Base-by-base conservation (phyloP, 352 stramenopile species). In the Pythium myriotylum region DNA sequence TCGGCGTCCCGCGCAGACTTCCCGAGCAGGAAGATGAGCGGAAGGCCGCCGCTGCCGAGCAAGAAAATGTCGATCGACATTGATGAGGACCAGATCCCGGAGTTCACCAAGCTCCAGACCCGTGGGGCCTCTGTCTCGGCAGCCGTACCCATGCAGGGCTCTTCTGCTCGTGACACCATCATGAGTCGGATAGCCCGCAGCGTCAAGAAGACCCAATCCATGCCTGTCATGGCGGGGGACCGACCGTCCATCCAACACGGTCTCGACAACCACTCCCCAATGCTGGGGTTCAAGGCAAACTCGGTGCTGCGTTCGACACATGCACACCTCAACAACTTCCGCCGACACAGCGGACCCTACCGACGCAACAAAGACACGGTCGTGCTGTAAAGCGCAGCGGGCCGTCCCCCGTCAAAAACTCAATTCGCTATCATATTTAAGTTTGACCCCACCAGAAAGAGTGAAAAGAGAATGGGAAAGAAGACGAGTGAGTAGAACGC, bases 351-450 rank as follows among this genome's bases (percentile, higher is more conserved):
- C 51, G 68, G 73, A 13, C 72, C 70, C 3, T 81, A 78, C 55
- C 77, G 74, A 22, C 80, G 74, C 57, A 84, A 73, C 46, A 60
- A 53, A 17, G 75, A 87, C 37, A 79, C 73, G 22, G 67, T 70
- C 50, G 72, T 78, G 62, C 74, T 75, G 60, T 81, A 68, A 58
- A 29, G 29, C 5, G 20, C 19, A 26, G 39, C 6, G 16, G 14
- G 35, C 2, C 2, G 33, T 14, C 17, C 9, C n/a, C n/a, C n/a
- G n/a, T n/a, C n/a, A n/a, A n/a, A n/a, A n/a, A n/a, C n/a, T 26
- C 35, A 57, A 13, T 5, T 14, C 24, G 29, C 29, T 35, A 35
- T 35, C 29, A 35, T 35, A 35, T 35, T 35, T 35, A 35, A 35
- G 29, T 50, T 17, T 50, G 17, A 27, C 37, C 40, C 24, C 42